Evolutionary conservation across 257 asterid species (phyloP), one percentile per base, ranked within the genome.

Genomic region (Fraxinus pennsylvanica): DNA sequence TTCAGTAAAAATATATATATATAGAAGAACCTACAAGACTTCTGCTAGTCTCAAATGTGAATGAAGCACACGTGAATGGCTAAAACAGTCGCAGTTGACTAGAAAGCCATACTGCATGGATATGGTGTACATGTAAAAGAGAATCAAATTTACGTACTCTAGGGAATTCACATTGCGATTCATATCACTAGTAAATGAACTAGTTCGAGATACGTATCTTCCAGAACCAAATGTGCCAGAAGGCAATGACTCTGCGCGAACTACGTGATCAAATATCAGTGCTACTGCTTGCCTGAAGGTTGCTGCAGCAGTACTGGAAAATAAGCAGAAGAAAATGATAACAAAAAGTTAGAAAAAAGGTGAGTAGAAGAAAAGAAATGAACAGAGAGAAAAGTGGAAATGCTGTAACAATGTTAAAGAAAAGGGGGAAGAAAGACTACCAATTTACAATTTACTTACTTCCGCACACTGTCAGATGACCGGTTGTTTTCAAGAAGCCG

Each of bases 241-340:
- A 70, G 98, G 97, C 73, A 95, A 90, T 81, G 98, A 90, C 86
- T 95, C 99, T 73, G 93, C 89, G 72, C 73, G 67, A 83, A 92
- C 85, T 82, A 95, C 97, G 17, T 87, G 91, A 87, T 95, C 99
- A 86, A 95, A 95, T 81, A 95, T 91, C 91, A 95, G 83, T 57
- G 99, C 99, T 78, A 92, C 99, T 81, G 98, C 97, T 85, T 95
- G 99, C 83, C 99, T 90, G 91, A 95, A 93, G 69, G 99, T 95
- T 91, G 99, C 99, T 84, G 99, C 99, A 65, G 99, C 99, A 86
- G 99, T 95, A 83, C 99, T 95, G 92, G 84, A 86, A 50, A 86
- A 81, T 75, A 82, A 81, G 47, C 75, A 77, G 78, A 80, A 78
- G 69, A 29, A 35, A 81, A 61, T 39, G 74, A 82, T 27, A 84